Base-by-base conservation (phyloP, 1,284 basidiomycete genomes). In the Puccinia sorghi region DNA sequence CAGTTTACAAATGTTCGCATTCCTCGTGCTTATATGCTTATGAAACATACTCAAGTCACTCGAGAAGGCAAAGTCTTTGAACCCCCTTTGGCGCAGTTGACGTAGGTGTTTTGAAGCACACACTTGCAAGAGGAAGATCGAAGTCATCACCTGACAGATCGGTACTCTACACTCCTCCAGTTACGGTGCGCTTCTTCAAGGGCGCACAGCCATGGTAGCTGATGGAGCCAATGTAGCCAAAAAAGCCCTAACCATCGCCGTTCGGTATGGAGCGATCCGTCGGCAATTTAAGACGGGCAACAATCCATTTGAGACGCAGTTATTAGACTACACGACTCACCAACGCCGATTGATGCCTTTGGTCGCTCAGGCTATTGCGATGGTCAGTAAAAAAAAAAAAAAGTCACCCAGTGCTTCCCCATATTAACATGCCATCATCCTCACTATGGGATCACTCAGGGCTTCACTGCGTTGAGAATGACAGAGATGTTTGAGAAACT, bases 321-420 rank as follows among this genome's bases (percentile, higher is more conserved):
- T 89, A 25, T 84, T 89, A 81, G 88, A 88, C 83, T 89, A 89
- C 82, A 88, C 88, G 6, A 88, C 88, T 72, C 88, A 89, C 83
- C 88, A 89, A 83, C 86, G 88, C 22, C 85, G 88, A n/a, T 83
- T 89, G 46, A 85, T 89, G 84, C 88, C 88, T 39, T 84, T 88
- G 25, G 84, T 88, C 39, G 86, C 88, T 11, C 88, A 89, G 84
- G 86, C 88, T 0, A 84, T 88, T 64, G 88, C 88, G 5, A 87
- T 88, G 80, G 87, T 87, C 20, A 88, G 88, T 83, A 8, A 46
- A 32, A 8, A 3, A 9, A 9, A 20, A 8, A 39, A 20, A 20
- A 1, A 32, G 5, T 7, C 9, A 37, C 39, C 54, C 3, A 54
- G 37, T 54, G 43, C 39, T 11, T 13, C 5, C 59, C 37, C 15